Percentiles rank a stretch among this genome's conserved stretches.
Evolutionary conservation across 768 basidiomycete species (phyloP).

Genomic region (Mrakia frigida): DNA sequence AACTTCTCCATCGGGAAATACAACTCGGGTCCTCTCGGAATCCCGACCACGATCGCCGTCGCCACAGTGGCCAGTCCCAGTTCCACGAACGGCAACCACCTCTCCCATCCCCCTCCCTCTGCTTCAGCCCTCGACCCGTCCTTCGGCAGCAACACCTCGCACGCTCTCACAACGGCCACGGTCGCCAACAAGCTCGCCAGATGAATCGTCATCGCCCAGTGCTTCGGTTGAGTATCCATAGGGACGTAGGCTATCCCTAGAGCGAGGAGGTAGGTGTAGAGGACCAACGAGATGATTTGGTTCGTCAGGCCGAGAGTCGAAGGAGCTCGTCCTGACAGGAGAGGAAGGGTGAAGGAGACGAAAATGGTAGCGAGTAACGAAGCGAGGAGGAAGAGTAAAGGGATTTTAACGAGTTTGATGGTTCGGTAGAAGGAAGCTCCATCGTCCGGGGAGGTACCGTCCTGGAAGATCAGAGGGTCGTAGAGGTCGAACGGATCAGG

Average conservation of each 20-base stretch:
- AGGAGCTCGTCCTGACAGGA: slow-evolving; percentile 59
- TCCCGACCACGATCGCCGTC: slow-evolving; percentile 50
- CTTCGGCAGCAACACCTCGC: slow-evolving; percentile 32
- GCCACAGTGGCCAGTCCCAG: slow-evolving; percentile 34
- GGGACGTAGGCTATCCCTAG: slow-evolving; percentile 54
- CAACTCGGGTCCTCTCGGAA: slow-evolving; percentile 67
- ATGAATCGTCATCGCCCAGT: slow-evolving; percentile 35
- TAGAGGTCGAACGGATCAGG: slow-evolving; percentile 26
- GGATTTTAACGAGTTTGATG: slow-evolving; percentile 61
- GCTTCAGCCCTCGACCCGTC: slow-evolving; percentile 15
- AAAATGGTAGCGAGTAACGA: slow-evolving; percentile 44
- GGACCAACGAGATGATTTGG: slow-evolving; percentile 51
- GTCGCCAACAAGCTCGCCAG: slow-evolving; percentile 22
- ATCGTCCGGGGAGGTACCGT: slow-evolving; percentile 63
- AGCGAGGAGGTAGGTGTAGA: slow-evolving; percentile 58
- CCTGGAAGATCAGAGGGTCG: slow-evolving; percentile 36
- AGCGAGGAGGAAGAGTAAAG: slow-evolving; percentile 51
- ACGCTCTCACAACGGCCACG: slow-evolving; percentile 23
- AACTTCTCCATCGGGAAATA: slow-evolving; percentile 60
- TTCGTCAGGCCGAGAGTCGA: slow-evolving; percentile 44
- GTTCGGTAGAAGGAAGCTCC: slow-evolving; percentile 54
- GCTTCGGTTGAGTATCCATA: slow-evolving; percentile 44
- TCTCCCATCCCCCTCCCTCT: not conserved
- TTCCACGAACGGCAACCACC: slow-evolving; percentile 13
- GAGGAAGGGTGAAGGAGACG: not conserved